These are phyloP conservation scores for Crithidia thermophila DNA, from an alignment of 208 protist species.

Conservation along the genomic window DNA sequence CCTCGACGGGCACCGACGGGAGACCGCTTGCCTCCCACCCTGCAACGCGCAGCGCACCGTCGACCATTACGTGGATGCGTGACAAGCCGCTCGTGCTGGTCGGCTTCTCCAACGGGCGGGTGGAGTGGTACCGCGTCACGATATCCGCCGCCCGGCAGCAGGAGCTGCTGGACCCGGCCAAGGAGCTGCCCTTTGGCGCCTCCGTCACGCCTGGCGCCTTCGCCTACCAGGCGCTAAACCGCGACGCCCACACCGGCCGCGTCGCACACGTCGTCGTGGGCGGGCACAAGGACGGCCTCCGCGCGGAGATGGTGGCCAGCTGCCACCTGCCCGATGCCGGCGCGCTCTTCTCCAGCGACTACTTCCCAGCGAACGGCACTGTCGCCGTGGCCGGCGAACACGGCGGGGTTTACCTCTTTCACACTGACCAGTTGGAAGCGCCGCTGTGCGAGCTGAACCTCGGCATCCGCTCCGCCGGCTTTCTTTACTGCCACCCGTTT, in stretches of 20 bases:
- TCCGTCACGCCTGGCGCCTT: slow-evolving; percentile 27
- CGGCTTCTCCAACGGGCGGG: slow-evolving; percentile 57
- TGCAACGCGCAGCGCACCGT: slow-evolving; percentile 23
- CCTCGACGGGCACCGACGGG: too few species aligned
- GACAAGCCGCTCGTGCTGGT: slow-evolving; percentile 82
- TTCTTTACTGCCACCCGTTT: slow-evolving; percentile 83
- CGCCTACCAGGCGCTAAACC: slow-evolving; percentile 33
- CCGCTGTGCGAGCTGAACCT: slow-evolving; percentile 52
- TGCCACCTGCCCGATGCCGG: slow-evolving; percentile 48
- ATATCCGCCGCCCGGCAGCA: slow-evolving; percentile 34
- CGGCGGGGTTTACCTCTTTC: slow-evolving; percentile 53
- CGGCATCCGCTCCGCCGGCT: slow-evolving; percentile 25
- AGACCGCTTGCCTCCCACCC: background rate
- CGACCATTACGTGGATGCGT: slow-evolving; percentile 90
- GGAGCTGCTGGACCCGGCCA: slow-evolving; percentile 25
- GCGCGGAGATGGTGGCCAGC: slow-evolving; percentile 31
- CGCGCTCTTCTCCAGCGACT: slow-evolving; percentile 70
- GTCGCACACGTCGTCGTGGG: slow-evolving; percentile 29
- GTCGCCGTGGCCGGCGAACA: slow-evolving; percentile 64
- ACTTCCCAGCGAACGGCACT: slow-evolving; percentile 61
- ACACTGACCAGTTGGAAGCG: slow-evolving; percentile 41
- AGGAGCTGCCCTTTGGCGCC: slow-evolving; percentile 24
- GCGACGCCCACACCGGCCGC: slow-evolving; percentile 17
- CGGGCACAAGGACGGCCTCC: slow-evolving; percentile 43
- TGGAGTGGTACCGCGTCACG: slow-evolving; percentile 82